These are phyloP conservation scores for Extremus antarcticus DNA, from an alignment of 495 filamentous ascomycete species.

Conservation along the genomic window DNA sequence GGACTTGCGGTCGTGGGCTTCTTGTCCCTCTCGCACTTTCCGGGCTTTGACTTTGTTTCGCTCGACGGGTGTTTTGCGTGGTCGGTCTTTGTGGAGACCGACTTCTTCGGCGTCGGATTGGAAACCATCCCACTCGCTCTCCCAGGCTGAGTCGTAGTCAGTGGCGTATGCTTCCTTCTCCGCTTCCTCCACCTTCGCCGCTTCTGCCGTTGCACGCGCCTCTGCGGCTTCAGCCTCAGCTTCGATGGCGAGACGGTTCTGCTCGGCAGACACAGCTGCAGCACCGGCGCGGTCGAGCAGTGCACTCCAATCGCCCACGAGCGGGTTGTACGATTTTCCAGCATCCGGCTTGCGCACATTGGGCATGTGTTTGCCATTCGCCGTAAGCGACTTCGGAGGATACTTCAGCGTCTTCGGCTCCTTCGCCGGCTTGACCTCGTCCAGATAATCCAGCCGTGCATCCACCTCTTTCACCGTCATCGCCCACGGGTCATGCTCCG, in stretches of 20 bases:
- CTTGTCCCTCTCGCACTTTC: conserved; percentile 71
- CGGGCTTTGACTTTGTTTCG: conserved; percentile 75
- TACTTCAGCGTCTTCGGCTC: conserved; percentile 67
- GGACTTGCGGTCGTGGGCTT: conserved; percentile 57
- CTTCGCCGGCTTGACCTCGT: conserved; percentile 44
- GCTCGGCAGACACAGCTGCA: conserved; percentile 69
- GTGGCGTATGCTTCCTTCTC: conserved; percentile 48
- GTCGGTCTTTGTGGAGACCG: conserved; percentile 53
- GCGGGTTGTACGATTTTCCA: conserved; percentile 84
- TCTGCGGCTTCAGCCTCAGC: conserved; percentile 49
- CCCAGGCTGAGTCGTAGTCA: conserved; percentile 77
- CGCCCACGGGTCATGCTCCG: conserved; percentile 69
- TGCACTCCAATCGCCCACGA: conserved; percentile 69
- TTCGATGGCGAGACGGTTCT: conserved; percentile 58
- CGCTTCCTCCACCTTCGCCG: conserved; percentile 26
- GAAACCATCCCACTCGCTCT: conserved; percentile 51
- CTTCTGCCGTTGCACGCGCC: conserved; percentile 28
- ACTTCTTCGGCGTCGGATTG: conserved; percentile 39
- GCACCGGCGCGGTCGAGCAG: conserved; percentile 62
- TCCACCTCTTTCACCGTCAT: conserved; percentile 30
- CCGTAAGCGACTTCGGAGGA: conserved; percentile 67
- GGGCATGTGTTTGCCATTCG: conserved; percentile 63
- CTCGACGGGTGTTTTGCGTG: conserved; percentile 75
- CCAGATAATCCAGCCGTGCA: conserved; percentile 35
- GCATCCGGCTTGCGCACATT: conserved; percentile 68